These are phyloP conservation scores for Xylaria curta DNA, from an alignment of 495 filamentous ascomycete species.

Conservation along the genomic window DNA sequence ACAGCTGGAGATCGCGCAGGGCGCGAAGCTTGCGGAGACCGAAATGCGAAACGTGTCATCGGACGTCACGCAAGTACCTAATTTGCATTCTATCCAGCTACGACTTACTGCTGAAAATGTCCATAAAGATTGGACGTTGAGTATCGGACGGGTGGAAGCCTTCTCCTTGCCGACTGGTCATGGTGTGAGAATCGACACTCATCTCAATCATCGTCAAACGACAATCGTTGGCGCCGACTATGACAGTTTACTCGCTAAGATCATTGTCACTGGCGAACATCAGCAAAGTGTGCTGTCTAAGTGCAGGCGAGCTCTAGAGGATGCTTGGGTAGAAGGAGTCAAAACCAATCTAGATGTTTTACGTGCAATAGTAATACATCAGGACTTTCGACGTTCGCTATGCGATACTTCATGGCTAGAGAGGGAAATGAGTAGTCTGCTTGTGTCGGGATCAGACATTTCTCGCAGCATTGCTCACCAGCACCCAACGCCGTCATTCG, in stretches of 20 bases:
- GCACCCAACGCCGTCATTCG: background rate
- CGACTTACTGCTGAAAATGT: constrained; percentile 64
- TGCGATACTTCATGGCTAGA: constrained; percentile 68
- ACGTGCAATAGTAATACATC: constrained; percentile 57
- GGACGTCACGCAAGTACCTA: constrained; percentile 40
- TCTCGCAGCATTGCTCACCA: background rate
- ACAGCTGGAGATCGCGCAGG: constrained; percentile 63
- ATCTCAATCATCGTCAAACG: constrained; percentile 49
- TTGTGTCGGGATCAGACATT: constrained; percentile 46
- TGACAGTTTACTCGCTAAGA: constrained; percentile 65
- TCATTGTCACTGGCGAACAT: constrained; percentile 62
- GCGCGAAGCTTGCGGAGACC: constrained; percentile 49
- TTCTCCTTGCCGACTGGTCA: constrained; percentile 61
- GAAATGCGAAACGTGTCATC: constrained; percentile 43
- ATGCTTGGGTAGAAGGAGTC: constrained; percentile 60
- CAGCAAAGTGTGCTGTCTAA: constrained; percentile 60
- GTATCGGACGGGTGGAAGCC: constrained; percentile 62
- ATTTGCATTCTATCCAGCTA: constrained; percentile 59
- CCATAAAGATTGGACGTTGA: constrained; percentile 58
- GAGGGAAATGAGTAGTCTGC: constrained; percentile 34
- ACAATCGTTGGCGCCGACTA: constrained; percentile 61
- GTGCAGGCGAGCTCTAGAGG: constrained; percentile 59
- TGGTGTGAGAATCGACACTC: constrained; percentile 63
- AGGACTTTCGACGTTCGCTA: constrained; percentile 50
- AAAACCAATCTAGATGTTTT: constrained; percentile 63